A percentile compares a stretch with the other conserved stretches of the same genome.
These are phyloP conservation scores for Plantago lanceolata DNA, from an alignment of 305 asterid genomes.

Conservation along the genomic window DNA sequence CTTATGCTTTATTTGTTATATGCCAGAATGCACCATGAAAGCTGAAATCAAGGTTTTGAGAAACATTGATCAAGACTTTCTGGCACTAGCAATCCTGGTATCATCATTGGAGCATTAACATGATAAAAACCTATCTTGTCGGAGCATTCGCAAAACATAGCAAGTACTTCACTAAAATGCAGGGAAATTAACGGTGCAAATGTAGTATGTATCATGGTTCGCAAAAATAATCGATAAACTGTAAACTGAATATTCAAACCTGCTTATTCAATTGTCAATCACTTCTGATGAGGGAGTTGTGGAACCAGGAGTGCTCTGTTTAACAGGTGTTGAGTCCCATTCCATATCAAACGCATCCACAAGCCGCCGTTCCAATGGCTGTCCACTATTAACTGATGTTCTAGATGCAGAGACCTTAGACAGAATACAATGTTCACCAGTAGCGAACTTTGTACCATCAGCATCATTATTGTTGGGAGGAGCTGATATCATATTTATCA, in stretches of 20 bases:
- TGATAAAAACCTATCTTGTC: too few species aligned
- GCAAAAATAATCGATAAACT: too few species aligned
- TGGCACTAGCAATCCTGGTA: too few species aligned
- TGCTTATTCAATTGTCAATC: conserved; percentile 28
- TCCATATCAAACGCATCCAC: conserved; percentile 58
- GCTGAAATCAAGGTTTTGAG: too few species aligned
- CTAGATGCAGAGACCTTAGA: conserved; percentile 30
- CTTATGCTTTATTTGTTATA: too few species aligned
- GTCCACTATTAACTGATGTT: conserved; percentile 36
- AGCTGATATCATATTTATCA: conserved; percentile 18
- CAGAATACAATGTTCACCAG: conserved; percentile 25
- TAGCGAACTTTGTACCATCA: conserved; percentile 23
- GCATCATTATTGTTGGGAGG: conserved; percentile 26
- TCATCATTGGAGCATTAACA: too few species aligned
- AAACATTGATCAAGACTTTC: too few species aligned
- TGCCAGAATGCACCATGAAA: too few species aligned
- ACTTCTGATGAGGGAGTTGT: conserved; percentile 33
- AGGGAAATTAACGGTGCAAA: too few species aligned
- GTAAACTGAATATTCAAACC: conserved; percentile 22
- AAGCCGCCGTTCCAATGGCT: conserved; percentile 51
- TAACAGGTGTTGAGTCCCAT: conserved; percentile 38
- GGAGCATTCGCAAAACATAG: too few species aligned
- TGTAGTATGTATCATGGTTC: too few species aligned
- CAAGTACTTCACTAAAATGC: too few species aligned
- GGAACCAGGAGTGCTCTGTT: conserved; percentile 38